Percentiles rank a stretch among this genome's conserved stretches.
Conservation (phyloP, 2,329 filamentous ascomycete genomes). For the Cryphonectria carpinicola region DNA sequence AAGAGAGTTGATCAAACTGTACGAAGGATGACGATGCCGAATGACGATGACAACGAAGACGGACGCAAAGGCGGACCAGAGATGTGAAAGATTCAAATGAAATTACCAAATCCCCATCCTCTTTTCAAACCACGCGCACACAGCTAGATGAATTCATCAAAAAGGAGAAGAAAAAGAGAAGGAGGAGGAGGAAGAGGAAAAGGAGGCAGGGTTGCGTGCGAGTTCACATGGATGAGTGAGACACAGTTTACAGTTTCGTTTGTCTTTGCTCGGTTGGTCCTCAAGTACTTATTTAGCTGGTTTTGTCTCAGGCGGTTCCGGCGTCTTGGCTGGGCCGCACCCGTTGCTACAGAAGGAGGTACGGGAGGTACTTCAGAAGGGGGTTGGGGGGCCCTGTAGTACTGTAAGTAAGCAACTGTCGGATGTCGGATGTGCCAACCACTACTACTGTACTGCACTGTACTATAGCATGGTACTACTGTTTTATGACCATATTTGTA, state of each 20-base stretch:
- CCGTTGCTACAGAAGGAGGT: neutral
- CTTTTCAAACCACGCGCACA: neutral
- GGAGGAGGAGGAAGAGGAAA: neutral
- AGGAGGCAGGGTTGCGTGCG: neutral
- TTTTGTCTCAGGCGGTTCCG: slow-evolving; percentile 4
- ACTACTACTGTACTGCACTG: neutral
- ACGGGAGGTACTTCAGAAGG: no score
- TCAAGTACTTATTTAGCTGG: neutral
- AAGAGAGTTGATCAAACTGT: neutral
- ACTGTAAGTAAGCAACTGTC: neutral
- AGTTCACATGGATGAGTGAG: neutral
- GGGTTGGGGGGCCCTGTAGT: no score
- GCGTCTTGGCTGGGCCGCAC: neutral
- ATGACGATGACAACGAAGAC: no score
- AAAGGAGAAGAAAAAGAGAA: neutral
- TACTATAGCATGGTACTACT: no score
- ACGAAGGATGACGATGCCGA: neutral
- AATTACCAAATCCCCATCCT: neutral
- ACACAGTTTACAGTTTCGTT: neutral
- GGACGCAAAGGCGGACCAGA: neutral
- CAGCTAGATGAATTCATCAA: neutral
- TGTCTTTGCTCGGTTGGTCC: neutral
- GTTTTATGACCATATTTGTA: no score
- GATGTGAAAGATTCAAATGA: neutral
- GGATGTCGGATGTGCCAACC: neutral